A percentile compares a stretch with the other conserved stretches of the same genome.
Conservation (phyloP, 805 yeast genomes). For the Allodekkera sacchari region DNA sequence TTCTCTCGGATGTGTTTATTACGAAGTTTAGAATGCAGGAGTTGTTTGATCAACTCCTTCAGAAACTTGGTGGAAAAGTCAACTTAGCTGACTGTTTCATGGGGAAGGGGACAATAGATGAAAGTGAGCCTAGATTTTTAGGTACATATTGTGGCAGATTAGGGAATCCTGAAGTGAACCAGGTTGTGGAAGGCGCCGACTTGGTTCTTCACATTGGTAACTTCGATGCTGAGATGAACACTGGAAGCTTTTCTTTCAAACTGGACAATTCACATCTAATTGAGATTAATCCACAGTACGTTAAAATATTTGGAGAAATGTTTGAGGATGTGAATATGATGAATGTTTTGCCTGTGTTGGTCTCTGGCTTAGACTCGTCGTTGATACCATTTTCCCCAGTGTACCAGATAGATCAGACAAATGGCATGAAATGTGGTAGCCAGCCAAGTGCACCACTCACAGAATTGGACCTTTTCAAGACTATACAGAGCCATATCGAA, state of each 20-base stretch:
- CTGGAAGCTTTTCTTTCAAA: conserved; percentile 47
- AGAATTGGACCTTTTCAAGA: conserved; percentile 29
- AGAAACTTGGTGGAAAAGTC: conserved; percentile 25
- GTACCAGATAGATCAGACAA: no score
- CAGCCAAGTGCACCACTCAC: conserved; percentile 12
- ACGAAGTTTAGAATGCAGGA: conserved; percentile 28
- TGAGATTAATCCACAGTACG: conserved; percentile 34
- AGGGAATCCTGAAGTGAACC: conserved; percentile 25
- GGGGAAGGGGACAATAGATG: conserved; percentile 33
- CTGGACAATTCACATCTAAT: conserved; percentile 21
- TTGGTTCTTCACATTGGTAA: conserved; percentile 66
- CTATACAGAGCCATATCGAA: conserved; percentile 25
- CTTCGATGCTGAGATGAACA: conserved; percentile 53
- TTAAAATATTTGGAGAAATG: conserved; percentile 27
- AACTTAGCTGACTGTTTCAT: conserved; percentile 33
- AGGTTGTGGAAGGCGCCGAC: conserved; percentile 46
- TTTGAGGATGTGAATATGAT: conserved; percentile 26
- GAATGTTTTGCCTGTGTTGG: conserved; percentile 25
- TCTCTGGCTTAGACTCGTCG: conserved; percentile 27
- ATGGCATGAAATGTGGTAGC: conserved; percentile 1
- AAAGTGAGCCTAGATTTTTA: conserved; percentile 30
- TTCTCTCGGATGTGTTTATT: conserved; percentile 35
- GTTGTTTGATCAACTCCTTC: conserved; percentile 23
- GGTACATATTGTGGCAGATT: conserved; percentile 35
- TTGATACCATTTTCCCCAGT: no score